A percentile compares a stretch with the other conserved stretches of the same genome.
Evolutionary conservation across 192 early-diverging fungal genomes (phyloP).

Genomic region (Geranomyces variabilis): DNA sequence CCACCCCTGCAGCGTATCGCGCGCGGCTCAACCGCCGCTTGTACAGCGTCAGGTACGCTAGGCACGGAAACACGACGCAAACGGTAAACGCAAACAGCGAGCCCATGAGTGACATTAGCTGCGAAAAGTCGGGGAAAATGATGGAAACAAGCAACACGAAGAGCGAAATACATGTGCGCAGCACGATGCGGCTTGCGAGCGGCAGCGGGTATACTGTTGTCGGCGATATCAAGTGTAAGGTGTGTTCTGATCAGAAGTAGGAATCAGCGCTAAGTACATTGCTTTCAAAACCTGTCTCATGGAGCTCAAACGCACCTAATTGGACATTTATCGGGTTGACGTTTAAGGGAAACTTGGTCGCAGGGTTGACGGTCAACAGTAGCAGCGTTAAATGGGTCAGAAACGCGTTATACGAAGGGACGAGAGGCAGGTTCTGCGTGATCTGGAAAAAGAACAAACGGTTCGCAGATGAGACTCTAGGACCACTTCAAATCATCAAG

Average conservation of each 20-base stretch:
- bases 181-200: background rate
- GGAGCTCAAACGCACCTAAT: conserved; percentile 16
- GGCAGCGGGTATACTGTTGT: background rate
- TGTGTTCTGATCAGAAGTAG: conserved; percentile 4
- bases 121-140: conserved; percentile 67
- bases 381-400: conserved; percentile 62
- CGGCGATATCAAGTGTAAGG: background rate
- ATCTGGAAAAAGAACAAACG: conserved; percentile 44
- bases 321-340: conserved; percentile 59
- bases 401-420: conserved; percentile 53
- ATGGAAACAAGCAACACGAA: conserved; percentile 56
- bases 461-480: background rate
- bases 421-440: conserved; percentile 65
- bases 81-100: conserved; percentile 55
- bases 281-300: too few species aligned
- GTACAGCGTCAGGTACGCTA: conserved; percentile 52
- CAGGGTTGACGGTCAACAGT: conserved; percentile 67
- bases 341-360: conserved; percentile 72
- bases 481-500: background rate
- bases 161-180: conserved; percentile 40
- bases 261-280: too few species aligned
- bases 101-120: conserved; percentile 67
- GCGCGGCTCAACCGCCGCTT: conserved; percentile 22
- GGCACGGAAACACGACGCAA: conserved; percentile 54
- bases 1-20: conserved; percentile 28